Conservation (phyloP, 2,329 filamentous ascomycete genomes). For the Talaromyces sp. region DNA sequence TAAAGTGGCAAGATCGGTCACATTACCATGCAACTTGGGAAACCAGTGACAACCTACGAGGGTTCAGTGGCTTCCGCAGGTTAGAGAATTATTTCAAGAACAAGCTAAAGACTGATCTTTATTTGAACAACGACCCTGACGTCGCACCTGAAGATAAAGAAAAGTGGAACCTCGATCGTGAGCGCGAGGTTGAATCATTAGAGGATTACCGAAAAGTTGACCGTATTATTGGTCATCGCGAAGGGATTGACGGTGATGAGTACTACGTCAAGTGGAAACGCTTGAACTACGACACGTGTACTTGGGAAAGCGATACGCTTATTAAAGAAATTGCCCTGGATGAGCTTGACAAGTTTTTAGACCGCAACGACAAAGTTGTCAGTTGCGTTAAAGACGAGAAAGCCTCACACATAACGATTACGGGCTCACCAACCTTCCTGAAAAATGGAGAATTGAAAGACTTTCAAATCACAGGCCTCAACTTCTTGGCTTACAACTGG, state of each 20-base stretch:
- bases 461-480: conserved; percentile 90
- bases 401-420: conserved; percentile 67
- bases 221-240: conserved; percentile 78
- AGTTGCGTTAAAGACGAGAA: conserved; percentile 74
- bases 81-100: conserved; percentile 87
- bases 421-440: conserved; percentile 81
- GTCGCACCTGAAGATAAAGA: conserved; percentile 81
- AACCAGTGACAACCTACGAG: conserved; percentile 65
- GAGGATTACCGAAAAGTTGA: conserved; percentile 91
- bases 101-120: conserved; percentile 75
- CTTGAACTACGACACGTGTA: conserved; percentile 87
- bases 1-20: conserved; percentile 96
- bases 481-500: conserved; percentile 97
- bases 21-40: conserved; percentile 98
- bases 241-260: conserved; percentile 74
- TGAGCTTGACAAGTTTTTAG: conserved; percentile 86
- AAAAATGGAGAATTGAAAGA: conserved; percentile 78
- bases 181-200: conserved; percentile 81
- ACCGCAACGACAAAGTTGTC: conserved; percentile 76
- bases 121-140: conserved; percentile 68
- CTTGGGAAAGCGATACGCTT: conserved; percentile 78
- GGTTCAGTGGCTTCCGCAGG: conserved; percentile 79
- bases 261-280: conserved; percentile 98
- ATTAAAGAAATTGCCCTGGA: conserved; percentile 75
- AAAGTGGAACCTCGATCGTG: conserved; percentile 91